phyloP scores from a whole-genome alignment of 805 yeast genomes.

The Scheffersomyces coipomensis region DNA sequence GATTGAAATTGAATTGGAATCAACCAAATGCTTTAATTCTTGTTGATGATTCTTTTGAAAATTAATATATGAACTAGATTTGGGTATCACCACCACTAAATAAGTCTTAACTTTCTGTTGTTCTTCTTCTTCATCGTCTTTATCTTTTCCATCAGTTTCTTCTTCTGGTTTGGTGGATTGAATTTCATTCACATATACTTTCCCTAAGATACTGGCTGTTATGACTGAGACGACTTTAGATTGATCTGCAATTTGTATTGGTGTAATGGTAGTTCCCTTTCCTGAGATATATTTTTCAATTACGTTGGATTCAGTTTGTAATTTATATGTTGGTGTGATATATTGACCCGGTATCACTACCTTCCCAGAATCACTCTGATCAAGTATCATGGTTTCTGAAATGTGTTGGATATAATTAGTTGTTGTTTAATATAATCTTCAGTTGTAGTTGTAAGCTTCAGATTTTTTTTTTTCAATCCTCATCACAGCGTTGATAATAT shows the following conservation, averaged over 20 bases:
- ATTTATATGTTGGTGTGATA: slow-evolving; percentile 55
- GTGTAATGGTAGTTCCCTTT: slow-evolving; percentile 56
- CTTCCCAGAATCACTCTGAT: background rate
- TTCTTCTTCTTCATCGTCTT: slow-evolving; percentile 9
- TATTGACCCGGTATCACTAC: slow-evolving; percentile 79
- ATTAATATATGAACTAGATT: slow-evolving; percentile 21
- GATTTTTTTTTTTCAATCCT: too few relatives aligned
- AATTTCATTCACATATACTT: slow-evolving; percentile 34
- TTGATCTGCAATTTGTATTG: slow-evolving; percentile 34
- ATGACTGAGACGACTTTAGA: slow-evolving; percentile 40
- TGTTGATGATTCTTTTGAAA: slow-evolving; percentile 16
- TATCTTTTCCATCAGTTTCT: slow-evolving; percentile 11
- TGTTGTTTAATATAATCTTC: too few relatives aligned
- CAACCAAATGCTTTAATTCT: background rate
- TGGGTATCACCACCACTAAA: slow-evolving; percentile 30
- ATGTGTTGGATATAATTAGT: too few relatives aligned
- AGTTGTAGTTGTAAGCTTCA: too few relatives aligned
- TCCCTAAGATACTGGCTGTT: slow-evolving; percentile 64
- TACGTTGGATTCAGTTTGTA: slow-evolving; percentile 13
- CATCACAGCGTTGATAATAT: too few relatives aligned
- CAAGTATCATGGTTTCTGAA: too few relatives aligned
- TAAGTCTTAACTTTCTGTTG: slow-evolving; percentile 17
- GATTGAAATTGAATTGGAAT: slow-evolving; percentile 27
- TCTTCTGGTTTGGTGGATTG: slow-evolving; percentile 9
- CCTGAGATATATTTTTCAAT: slow-evolving; percentile 58